phyloP scores from a whole-genome alignment of 345 rosid genomes.

The Eucalyptus globulus region DNA sequence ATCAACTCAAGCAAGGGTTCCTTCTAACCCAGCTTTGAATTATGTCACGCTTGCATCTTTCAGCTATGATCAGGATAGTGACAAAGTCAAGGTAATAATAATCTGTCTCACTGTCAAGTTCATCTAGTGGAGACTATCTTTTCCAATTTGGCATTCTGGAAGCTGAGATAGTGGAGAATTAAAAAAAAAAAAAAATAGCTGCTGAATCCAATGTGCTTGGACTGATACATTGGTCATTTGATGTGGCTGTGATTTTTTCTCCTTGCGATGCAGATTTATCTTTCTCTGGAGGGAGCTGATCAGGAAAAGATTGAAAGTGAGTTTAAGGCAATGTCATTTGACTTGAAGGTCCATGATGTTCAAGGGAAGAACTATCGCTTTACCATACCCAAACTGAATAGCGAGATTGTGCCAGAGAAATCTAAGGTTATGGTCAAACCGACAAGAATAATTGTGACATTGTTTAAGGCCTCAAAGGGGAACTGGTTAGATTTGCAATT shows the following conservation, averaged over 20 bases:
- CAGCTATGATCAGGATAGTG: constrained; percentile 97
- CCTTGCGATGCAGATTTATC: constrained; percentile 37
- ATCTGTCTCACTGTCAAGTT: not conserved
- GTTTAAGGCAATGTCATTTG: constrained; percentile 53
- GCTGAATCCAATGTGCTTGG: not conserved
- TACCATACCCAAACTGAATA: constrained; percentile 54
- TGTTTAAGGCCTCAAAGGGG: constrained; percentile 70
- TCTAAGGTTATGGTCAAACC: constrained; percentile 74
- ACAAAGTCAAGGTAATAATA: constrained; percentile 70
- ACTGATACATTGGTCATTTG: not conserved
- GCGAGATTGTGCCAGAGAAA: constrained; percentile 76
- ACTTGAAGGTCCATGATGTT: constrained; percentile 67
- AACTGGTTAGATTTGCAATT: constrained; percentile 81
- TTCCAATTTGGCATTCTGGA: not conserved
- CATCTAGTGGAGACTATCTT: not conserved
- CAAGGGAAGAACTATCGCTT: constrained; percentile 78
- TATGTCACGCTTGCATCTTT: constrained; percentile 63
- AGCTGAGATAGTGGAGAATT: not conserved
- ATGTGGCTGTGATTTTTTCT: not conserved
- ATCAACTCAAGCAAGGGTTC: constrained; percentile 27
- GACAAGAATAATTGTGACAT: constrained; percentile 44
- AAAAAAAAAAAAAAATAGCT: not conserved
- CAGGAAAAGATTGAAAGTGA: constrained; percentile 60
- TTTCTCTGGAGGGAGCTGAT: constrained; percentile 71
- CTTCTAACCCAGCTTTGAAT: constrained; percentile 11